Base-by-base conservation (phyloP, 2,329 filamentous ascomycete species). In the Hypoxylon sp. region DNA sequence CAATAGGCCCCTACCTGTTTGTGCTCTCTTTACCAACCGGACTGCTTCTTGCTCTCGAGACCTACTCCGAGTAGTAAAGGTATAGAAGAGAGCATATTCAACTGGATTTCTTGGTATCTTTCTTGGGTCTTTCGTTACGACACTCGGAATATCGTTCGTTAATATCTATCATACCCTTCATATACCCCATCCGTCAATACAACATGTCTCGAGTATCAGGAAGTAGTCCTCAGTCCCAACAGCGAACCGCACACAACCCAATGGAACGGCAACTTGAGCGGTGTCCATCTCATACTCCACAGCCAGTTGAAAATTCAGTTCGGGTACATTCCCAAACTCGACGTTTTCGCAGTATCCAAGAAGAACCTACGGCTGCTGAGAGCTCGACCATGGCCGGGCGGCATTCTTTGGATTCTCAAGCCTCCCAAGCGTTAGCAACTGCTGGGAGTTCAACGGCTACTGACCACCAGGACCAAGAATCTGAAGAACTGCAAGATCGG, bases 1-100 rank as follows among this genome's bases (percentile, higher is more conserved):
- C 70, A 78, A 66, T 77, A 74, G 58, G 32, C 2, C 17, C 38
- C 13, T 52, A 4, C 43, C 32, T 17, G 25, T 59, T 60, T 83
- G 82, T 56, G 84, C 41, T 43, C 23, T 7, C 38, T 48, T 17
- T 48, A 17, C 48, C 49, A 19, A 21, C 23, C 17, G 7, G 5
- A 32, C 46, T 38, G 45, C 46, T 56, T 50, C 48, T 60, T 56
- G 11, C 57, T 51, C 30, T 21, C 17, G 5, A 2, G 13, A 9
- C 14, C 46, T 17, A 13, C 30, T 19, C 25, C 43, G 52, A 49
- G 48, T 6, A 50, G 21, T 51, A 45, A 41, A 51, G 34, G 49
- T 19, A 63, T 62, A 50, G 43, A 43, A 52, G 55, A 63, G 10
- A 60, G 11, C 30, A 62, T 65, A 49, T 13, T 59, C 59, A 58